Evolutionary conservation across 768 basidiomycete species (phyloP), one percentile per base, ranked within the genome.

Genomic region (Tulasnella sp.): DNA sequence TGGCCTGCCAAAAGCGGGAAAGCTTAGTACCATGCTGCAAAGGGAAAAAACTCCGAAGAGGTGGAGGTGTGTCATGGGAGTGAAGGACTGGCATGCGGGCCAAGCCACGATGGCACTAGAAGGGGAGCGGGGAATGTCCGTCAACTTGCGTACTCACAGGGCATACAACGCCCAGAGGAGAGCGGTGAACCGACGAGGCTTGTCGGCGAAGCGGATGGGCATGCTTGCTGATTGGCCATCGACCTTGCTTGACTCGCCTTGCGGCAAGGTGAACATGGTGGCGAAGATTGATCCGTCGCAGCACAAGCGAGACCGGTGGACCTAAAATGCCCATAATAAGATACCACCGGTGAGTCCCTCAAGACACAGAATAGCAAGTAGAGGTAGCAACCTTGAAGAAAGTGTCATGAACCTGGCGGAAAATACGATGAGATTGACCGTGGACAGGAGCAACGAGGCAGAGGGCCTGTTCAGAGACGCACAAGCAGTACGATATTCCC

Each of bases 91-190:
- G 60, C 28, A 64, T 28, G 37, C 37, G 60, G 60, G 58, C 58
- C 28, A 69, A 75, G 74, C 74, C 42, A 75, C 74, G 74, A 75
- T 44, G 41, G 3, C 46, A 77, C 31, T 54, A 46, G 37, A 50
- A 77, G 46, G 12, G 76, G 40, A n/a, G 28, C 8, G 2, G 12
- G 58, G 11, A 34, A 42, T 6, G 50, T 12, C 1, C 46, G 42
- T 20, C 60, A 72, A 24, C 20, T 14, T 24, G 46, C 54, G 46
- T 42, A 80, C 79, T 80, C 48, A 80, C 79, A 80, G 58, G 69
- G 79, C 79, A 72, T 80, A 80, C 74, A 80, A 34, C 42, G 79
- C 79, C 79, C 79, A 80, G 14, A 80, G 74, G 28, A 80, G 79
- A 60, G 42, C 58, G 72, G 69, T 44, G 72, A 80, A 80, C 14